Base-by-base conservation (phyloP, 306 rosid genomes). In the Lablab purpureus region DNA sequence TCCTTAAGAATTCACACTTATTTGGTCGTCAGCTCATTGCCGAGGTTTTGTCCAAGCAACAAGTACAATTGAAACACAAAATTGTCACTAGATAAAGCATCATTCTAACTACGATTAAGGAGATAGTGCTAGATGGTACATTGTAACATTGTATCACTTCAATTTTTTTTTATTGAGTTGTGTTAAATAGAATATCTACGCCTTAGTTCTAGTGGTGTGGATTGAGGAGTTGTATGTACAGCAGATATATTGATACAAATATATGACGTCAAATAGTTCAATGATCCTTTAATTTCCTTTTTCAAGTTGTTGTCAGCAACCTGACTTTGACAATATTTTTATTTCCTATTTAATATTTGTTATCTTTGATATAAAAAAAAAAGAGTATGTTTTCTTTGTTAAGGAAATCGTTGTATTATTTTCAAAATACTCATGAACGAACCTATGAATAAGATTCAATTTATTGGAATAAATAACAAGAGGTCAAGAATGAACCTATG, bases 1-100 rank as follows among this genome's bases (percentile, higher is more conserved):
- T 94, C 84, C 92, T 92, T 75, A 92, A 89, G 88, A 91, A 85
- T 76, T 91, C 97, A 21, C 90, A 89, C 69, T 77, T 94, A 80
- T 91, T 92, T 27, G 99, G 97, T 77, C 95, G 97, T 75, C 94
- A 92, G 63, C 90, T 83, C 4, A 86, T 89, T 71, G 97, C 99
- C 1, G 97, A 89, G 84, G 84, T 87, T 59, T 78, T 94, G 66
- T 92, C 99, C 77, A 91, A 85, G 85, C 99, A 91, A 72, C 93
- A 80, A 70, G 80, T 73, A 51, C 75, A 81, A 45, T 86, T 85
- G 73, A 86, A 73, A 67, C 81, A 41, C 67, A 83, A 18, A 71
- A 72, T 60, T 81, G 82, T 30, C 32, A 19, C 45, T 27, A 80
- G 81, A 60, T 73, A 43, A 63, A 76, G 49, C 78, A 69, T 67